Evolutionary conservation across 202 grass and related monocot species (phyloP).

Genomic region (Schoenoplectus triqueter): DNA sequence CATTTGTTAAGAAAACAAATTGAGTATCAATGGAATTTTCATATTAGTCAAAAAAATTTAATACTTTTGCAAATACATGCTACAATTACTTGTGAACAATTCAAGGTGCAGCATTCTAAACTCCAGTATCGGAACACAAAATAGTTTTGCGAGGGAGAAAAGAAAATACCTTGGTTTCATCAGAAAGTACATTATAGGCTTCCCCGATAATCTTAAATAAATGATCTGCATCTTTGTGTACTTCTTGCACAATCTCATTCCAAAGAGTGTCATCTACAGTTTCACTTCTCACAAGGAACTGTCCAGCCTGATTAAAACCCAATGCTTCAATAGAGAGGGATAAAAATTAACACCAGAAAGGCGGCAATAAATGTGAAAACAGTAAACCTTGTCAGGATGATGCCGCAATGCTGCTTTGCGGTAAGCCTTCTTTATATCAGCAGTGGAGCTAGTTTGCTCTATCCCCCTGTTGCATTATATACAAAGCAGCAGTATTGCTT

Average conservation of each 20-base stretch:
- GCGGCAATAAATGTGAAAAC: constrained; percentile 30
- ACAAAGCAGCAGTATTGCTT: too few species aligned
- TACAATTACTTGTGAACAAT: not conserved
- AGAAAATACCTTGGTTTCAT: constrained; percentile 71
- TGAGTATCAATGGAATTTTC: not conserved
- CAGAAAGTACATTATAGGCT: constrained; percentile 94
- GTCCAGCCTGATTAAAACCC: constrained; percentile 59
- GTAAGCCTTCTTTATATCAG: constrained; percentile 86
- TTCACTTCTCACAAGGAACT: constrained; percentile 77
- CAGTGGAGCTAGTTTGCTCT: constrained; percentile 65
- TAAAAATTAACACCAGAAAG: constrained; percentile 8
- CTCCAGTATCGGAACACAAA: not conserved
- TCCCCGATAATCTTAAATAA: constrained; percentile 94
- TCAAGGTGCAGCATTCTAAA: not conserved
- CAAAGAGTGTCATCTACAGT: constrained; percentile 75
- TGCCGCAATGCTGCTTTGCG: constrained; percentile 90
- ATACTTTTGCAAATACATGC: not conserved
- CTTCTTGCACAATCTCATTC: constrained; percentile 79
- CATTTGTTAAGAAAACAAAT: not conserved
- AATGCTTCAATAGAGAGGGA: constrained; percentile 24
- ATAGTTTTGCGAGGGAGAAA: constrained; percentile 7
- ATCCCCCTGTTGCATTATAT: constrained; percentile 56
- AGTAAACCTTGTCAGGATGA: constrained; percentile 87
- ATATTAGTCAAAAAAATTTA: constrained; percentile 6
- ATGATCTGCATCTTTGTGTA: constrained; percentile 83